These are phyloP conservation scores for Candida gigantensis DNA, from an alignment of 1,139 yeast species.

Conservation along the genomic window DNA sequence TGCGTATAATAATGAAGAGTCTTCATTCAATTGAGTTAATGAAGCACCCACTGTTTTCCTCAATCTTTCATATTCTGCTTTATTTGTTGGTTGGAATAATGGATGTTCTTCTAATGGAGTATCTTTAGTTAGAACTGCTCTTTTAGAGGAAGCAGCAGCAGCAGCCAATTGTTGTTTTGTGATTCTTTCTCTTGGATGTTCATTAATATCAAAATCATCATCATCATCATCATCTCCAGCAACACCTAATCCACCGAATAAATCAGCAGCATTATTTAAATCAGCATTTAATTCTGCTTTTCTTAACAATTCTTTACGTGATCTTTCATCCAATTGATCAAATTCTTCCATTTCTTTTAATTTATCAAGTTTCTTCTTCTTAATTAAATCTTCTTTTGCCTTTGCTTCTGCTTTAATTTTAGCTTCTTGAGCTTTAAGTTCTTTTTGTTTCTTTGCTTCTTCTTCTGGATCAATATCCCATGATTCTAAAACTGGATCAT, in stretches of 20 bases:
- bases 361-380: slow-evolving; percentile 39
- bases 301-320: slow-evolving; percentile 70
- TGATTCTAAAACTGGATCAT: slow-evolving; percentile 68
- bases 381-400: slow-evolving; percentile 42
- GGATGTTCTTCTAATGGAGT: slow-evolving; percentile 75
- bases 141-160: slow-evolving; percentile 36
- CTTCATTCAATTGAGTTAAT: slow-evolving; percentile 62
- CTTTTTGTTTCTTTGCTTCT: slow-evolving; percentile 49
- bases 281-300: slow-evolving; percentile 84
- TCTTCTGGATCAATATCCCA: slow-evolving; percentile 85
- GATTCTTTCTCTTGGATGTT: slow-evolving; percentile 65
- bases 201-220: slow-evolving; percentile 36
- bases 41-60: slow-evolving; percentile 76
- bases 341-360: slow-evolving; percentile 48
- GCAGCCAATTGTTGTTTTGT: slow-evolving; percentile 40
- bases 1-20: slow-evolving; percentile 66
- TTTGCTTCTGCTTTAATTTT: slow-evolving; percentile 40
- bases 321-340: slow-evolving; percentile 64
- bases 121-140: slow-evolving; percentile 54
- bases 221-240: slow-evolving; percentile 42
- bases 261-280: slow-evolving; percentile 87
- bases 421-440: slow-evolving; percentile 46
- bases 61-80: slow-evolving; percentile 79
- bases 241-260: slow-evolving; percentile 82
- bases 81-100: slow-evolving; percentile 75